phyloP scores from a whole-genome alignment of 2,329 filamentous ascomycete species.

The Macrophomina tecta region DNA sequence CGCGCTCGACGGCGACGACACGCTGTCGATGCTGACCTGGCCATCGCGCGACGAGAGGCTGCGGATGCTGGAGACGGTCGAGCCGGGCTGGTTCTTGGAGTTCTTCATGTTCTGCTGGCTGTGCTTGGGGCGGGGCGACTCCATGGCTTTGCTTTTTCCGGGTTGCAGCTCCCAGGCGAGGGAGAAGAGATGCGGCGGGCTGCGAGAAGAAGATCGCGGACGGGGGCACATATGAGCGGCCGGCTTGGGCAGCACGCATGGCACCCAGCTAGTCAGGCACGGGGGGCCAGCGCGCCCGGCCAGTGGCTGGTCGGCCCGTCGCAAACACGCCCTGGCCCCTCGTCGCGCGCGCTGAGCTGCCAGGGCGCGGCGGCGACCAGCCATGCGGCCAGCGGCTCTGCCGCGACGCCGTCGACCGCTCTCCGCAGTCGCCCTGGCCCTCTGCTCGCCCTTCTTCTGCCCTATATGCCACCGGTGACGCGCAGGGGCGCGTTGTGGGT shows the following conservation, averaged over 20 bases:
- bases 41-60: conserved; percentile 22
- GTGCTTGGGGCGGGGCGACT: conserved; percentile 4
- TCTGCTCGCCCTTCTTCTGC: neutral
- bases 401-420: neutral
- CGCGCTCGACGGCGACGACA: conserved; percentile 9
- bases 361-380: neutral
- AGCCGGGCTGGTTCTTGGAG: conserved; percentile 1
- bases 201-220: neutral
- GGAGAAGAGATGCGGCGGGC: neutral
- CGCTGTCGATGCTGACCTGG: conserved; percentile 22
- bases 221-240: neutral
- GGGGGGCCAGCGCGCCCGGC: neutral
- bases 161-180: neutral
- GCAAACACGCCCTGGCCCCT: neutral
- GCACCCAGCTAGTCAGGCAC: conserved; percentile 1
- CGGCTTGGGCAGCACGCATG: neutral
- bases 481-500: conserved; percentile 9
- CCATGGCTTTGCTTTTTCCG: neutral
- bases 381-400: conserved; percentile 9
- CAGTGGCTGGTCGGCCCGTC: conserved; percentile 1
- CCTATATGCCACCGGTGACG: neutral
- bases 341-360: conserved; percentile 3
- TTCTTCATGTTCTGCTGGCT: conserved; percentile 17
- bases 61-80: conserved; percentile 19
- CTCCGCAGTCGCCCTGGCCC: no score